These are phyloP conservation scores for Ochetophila trinervis DNA, from an alignment of 306 rosid species.

Conservation along the genomic window DNA sequence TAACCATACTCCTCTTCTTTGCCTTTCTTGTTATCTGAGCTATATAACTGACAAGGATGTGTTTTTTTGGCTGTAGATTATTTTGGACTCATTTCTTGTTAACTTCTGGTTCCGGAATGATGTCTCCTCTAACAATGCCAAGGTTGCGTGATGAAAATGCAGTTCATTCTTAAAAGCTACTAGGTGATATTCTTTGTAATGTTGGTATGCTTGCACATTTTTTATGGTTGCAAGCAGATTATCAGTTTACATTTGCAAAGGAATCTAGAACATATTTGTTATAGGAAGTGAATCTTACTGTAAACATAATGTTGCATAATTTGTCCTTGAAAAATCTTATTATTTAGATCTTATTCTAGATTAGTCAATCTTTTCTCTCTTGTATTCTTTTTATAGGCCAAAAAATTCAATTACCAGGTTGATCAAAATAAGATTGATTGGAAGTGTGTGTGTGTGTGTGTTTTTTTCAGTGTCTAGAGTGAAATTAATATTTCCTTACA, in stretches of 20 bases:
- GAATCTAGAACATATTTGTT: background rate
- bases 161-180: background rate
- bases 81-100: conserved; percentile 61
- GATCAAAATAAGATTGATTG: too few relatives aligned
- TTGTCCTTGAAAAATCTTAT: too few relatives aligned
- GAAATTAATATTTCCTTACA: too few relatives aligned
- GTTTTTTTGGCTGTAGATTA: conserved; percentile 43
- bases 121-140: conserved; percentile 26
- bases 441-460: too few relatives aligned
- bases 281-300: too few relatives aligned
- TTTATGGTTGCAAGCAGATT: conserved; percentile 11
- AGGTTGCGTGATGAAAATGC: conserved; percentile 35
- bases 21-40: conserved; percentile 3
- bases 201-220: conserved; percentile 2
- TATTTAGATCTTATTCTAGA: too few relatives aligned
- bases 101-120: conserved; percentile 53
- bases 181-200: background rate
- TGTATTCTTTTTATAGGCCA: too few relatives aligned
- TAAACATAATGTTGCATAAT: too few relatives aligned
- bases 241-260: background rate
- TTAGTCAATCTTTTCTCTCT: too few relatives aligned
- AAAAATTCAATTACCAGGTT: too few relatives aligned
- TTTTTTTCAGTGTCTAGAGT: too few relatives aligned
- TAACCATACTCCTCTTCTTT: background rate
- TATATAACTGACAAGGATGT: conserved; percentile 30